Percentiles rank a stretch among this genome's conserved stretches.
Conservation (phyloP, 306 rosid species). For the Prunus mume region DNA sequence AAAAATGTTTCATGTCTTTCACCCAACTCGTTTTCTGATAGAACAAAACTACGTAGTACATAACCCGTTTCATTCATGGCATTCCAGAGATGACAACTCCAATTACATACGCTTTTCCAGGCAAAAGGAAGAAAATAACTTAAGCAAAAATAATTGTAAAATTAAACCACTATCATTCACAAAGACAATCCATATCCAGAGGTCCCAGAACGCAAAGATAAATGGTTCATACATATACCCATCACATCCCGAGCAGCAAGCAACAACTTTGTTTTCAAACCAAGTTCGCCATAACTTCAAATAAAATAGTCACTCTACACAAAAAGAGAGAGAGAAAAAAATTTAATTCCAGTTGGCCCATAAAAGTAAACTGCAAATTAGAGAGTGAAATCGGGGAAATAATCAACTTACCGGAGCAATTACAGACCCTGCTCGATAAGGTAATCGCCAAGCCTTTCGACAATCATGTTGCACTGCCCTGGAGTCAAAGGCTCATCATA, state of each 20-base stretch:
- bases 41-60: neutral
- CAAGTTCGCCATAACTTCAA: slow-evolving; percentile 6
- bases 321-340: neutral
- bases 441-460: slow-evolving; percentile 92
- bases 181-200: slow-evolving; percentile 10
- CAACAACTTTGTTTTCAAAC: slow-evolving; percentile 17
- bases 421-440: slow-evolving; percentile 77
- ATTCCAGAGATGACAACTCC: neutral
- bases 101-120: neutral
- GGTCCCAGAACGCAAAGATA: slow-evolving; percentile 5
- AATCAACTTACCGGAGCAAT: slow-evolving; percentile 14
- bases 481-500: slow-evolving; percentile 86
- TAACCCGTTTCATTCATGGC: neutral
- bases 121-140: neutral
- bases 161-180: slow-evolving; percentile 13
- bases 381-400: neutral
- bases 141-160: neutral
- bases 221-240: slow-evolving; percentile 13
- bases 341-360: neutral
- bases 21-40: neutral
- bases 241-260: slow-evolving; percentile 21
- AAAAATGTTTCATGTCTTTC: neutral
- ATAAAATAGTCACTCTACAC: neutral
- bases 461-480: slow-evolving; percentile 84
- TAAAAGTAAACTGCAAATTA: neutral